Base-by-base conservation (phyloP, 768 basidiomycete species). In the Panaeolus papilionaceus region DNA sequence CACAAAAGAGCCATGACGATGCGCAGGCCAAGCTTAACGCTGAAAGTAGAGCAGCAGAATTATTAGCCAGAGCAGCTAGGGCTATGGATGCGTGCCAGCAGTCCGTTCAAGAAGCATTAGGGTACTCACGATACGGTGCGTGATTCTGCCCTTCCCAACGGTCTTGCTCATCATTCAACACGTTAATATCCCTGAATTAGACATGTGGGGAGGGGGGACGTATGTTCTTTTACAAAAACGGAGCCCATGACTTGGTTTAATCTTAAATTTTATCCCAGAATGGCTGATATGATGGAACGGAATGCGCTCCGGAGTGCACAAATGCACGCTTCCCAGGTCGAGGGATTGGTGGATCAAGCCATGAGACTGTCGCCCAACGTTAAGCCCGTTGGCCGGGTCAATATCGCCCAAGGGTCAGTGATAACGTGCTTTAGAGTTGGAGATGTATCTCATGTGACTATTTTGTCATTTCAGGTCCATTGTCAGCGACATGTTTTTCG, bases 141-240 rank as follows among this genome's bases (percentile, higher is more conserved):
- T 63, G 64, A 2, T 49, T 28, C 3, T 12, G 33, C 11, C 28
- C 54, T 28, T 51, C 11, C 23, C 23, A 28, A 9, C 20, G 8
- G 23, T 28, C 26, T 28, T 58, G 11, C 54, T 58, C 33, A 33
- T 58, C 54, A 7, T 12, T 58, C 54, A 33, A 4, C 54, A 58
- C 33, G 33, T 33, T 58, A 33, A 37, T 40, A 47, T 20, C 12
- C 20, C 45, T 40, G 47, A 63, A 54, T 44, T 62, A 84, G 82
- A 85, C 73, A 76, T 82, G 72, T 82, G 78, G 76, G 81, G 82
- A 26, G 80, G 82, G 67, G 79, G 79, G 66, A 71, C 71, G 82
- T 79, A 73, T 47, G 70, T 66, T 18, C 61, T 61, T 28, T 14
- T 20, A 44, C 40, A 28, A 16, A 38, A 7, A 20, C 23, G 39